These are phyloP conservation scores for Ilyonectria destructans DNA, from an alignment of 2,329 filamentous ascomycete species.

Conservation along the genomic window DNA sequence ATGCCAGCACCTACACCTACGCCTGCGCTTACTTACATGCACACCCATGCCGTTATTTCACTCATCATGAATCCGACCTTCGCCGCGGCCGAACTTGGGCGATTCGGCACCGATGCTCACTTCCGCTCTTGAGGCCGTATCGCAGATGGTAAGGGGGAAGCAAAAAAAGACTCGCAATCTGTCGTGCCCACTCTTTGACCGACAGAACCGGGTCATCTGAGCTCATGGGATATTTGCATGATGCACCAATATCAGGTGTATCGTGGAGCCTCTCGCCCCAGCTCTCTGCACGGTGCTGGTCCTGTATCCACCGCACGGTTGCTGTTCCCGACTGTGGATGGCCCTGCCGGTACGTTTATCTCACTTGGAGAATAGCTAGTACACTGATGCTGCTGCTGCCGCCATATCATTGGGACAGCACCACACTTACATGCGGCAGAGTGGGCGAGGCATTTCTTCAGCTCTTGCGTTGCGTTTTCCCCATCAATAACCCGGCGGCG, in stretches of 20 bases:
- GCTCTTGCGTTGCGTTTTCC: conserved; percentile 40
- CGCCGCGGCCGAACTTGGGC: conserved; percentile 17
- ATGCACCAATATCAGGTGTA: conserved; percentile 35
- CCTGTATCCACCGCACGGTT: conserved; percentile 19
- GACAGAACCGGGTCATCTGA: conserved; percentile 39
- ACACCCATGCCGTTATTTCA: conserved; percentile 10
- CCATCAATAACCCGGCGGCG: conserved; percentile 47
- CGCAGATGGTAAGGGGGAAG: conserved; percentile 20
- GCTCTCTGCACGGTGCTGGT: conserved; percentile 12
- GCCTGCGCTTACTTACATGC: conserved; percentile 7
- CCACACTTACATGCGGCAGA: conserved; percentile 38
- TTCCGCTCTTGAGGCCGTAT: conserved; percentile 21
- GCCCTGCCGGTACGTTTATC: conserved; percentile 15
- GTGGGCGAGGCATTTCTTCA: conserved; percentile 52
- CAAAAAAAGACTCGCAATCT: conserved; percentile 34
- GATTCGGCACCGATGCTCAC: conserved; percentile 24
- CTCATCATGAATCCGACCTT: conserved; percentile 18
- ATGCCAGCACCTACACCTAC: conserved; percentile 6
- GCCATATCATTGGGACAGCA: conserved; percentile 22
- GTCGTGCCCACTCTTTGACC: conserved; percentile 42
- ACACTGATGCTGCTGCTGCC: background rate
- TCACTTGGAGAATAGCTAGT: conserved; percentile 6
- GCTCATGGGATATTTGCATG: conserved; percentile 40
- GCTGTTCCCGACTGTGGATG: conserved; percentile 7
- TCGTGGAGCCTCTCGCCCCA: conserved; percentile 34